Base-by-base conservation (phyloP, 805 yeast species). In the Metschnikowia baotianmanensis region DNA sequence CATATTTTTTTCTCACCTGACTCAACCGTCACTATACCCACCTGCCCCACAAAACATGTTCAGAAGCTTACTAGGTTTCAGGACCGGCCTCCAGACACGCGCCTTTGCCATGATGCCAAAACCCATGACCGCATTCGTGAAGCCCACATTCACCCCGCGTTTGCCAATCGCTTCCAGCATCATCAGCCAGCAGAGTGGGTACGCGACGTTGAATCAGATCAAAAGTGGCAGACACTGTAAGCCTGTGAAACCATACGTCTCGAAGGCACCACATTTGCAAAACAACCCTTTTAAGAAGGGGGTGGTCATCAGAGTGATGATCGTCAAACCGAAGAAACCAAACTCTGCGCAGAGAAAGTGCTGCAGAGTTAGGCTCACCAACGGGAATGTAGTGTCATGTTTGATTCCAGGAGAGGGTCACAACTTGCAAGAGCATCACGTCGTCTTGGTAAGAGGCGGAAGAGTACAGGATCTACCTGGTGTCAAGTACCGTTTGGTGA, bases 401-500 rank as follows among this genome's bases (percentile, higher is more conserved):
- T 90, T 89, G 62, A 93, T 93, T 43, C 96, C 97, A 12, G 99
- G 99, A 40, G 97, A 93, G 61, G 99, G 99, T 16, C 99, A 93
- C 65, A 93, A 93, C 59, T 83, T 95, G 17, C 98, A 93, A 70
- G 99, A 93, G 63, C 99, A 93, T 68, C 86, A 95, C 57, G 95
- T 93, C 37, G 98, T 93, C 1, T 78, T 81, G 38, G 96, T 93
- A 3, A 80, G 99, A 66, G 99, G 99, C n/a, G 99, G 99, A 12
- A 82, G 97, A 75, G 87, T 87, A 38, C 96, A 90, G 61, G 99
- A 93, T 80, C 72, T 91, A 55, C 99, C 99, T 19, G 99, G 99
- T 77, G 96, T 93, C 35, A 90, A 88, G 62, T 93, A 93, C 65
- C 93, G 86, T 66, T 73, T 88, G 52, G 85, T 93, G 16, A 80